Base-by-base conservation (phyloP, 2,329 filamentous ascomycete genomes). In the Akanthomyces uredinophilus region DNA sequence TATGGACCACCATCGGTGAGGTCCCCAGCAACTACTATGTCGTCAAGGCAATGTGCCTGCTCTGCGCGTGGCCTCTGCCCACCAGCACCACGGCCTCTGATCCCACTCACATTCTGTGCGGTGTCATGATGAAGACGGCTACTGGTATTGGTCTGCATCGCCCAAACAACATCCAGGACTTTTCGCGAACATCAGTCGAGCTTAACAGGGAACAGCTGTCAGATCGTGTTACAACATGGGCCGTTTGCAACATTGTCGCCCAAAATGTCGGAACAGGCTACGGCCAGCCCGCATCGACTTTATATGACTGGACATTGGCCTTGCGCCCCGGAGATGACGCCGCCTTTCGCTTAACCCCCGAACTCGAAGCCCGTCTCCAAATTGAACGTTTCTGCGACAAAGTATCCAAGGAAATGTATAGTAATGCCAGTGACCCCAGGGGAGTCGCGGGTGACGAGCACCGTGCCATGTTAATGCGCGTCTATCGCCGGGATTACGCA, bases 51-150 rank as follows among this genome's bases (percentile, higher is more conserved):
- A 79, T 94, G 67, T 92, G 89, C 69, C 75, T 95, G 62, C 75
- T 93, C 47, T 94, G 90, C 73, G 90, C 88, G 5, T 95, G 90
- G 90, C 90, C 91, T 6, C 75, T 94, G 43, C 91, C 91, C 0
- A 91, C 88, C n/a, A 92, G 88, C 73, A 91, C 88, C 5, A 92
- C 89, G 1, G 88, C 88, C 6, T 87, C 87, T 8, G 91, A 95
- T 67, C 89, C 90, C 3, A 94, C 90, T 1, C 91, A 93, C 71
- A 92, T 91, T 71, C 78, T 93, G 20, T 88, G 88, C 67, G 90
- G 91, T 58, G 85, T 92, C 64, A 92, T 94, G 89, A 92, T 94
- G 85, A 92, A 93, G 76, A 86, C 90, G 24, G 91, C 91, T 10
- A 92, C 91, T 66, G 90, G 91, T 66, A 92, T 93, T 67, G 90